A percentile compares a stretch with the other conserved stretches of the same genome.
Conservation (phyloP, 129 eudicot species). For the Saussurea involucrata region DNA sequence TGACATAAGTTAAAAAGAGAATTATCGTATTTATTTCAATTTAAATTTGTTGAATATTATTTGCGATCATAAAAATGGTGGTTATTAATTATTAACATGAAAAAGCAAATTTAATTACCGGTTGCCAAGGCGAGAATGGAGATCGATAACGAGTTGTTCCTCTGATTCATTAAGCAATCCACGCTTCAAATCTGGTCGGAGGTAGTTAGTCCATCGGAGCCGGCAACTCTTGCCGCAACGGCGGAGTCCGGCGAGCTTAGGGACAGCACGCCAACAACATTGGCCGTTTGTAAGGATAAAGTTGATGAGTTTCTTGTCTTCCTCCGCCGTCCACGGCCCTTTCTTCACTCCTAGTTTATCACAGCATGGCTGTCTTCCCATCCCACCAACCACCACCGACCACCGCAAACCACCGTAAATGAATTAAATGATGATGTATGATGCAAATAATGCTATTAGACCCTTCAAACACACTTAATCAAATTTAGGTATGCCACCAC, state of each 20-base stretch:
- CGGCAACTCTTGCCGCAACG: conserved; percentile 95
- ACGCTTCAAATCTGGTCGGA: conserved; percentile 84
- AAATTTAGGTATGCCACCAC: conserved; percentile 28
- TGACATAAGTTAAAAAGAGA: too few relatives aligned
- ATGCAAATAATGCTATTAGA: conserved; percentile 3
- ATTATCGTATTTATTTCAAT: too few relatives aligned
- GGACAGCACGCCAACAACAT: conserved; percentile 95
- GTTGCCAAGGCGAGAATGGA: conserved; percentile 89
- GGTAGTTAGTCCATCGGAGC: conserved; percentile 90
- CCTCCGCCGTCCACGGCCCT: conserved; percentile 96
- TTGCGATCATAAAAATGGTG: not conserved
- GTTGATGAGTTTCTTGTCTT: conserved; percentile 75
- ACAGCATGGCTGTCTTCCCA: conserved; percentile 97
- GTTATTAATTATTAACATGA: not conserved
- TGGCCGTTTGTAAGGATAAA: conserved; percentile 80
- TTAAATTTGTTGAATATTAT: not conserved
- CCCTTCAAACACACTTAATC: not conserved
- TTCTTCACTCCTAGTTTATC: conserved; percentile 91
- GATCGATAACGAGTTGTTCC: conserved; percentile 79
- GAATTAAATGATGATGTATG: not conserved
- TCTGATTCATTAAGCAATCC: conserved; percentile 73
- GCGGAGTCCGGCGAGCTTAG: conserved; percentile 81
- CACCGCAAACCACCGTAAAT: not conserved
- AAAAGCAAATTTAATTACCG: conserved; percentile 25
- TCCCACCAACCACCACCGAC: conserved; percentile 10